A percentile compares a stretch with the other conserved stretches of the same genome.
phyloP scores from a whole-genome alignment of 345 rosid species.

The Linum usitatissimum region DNA sequence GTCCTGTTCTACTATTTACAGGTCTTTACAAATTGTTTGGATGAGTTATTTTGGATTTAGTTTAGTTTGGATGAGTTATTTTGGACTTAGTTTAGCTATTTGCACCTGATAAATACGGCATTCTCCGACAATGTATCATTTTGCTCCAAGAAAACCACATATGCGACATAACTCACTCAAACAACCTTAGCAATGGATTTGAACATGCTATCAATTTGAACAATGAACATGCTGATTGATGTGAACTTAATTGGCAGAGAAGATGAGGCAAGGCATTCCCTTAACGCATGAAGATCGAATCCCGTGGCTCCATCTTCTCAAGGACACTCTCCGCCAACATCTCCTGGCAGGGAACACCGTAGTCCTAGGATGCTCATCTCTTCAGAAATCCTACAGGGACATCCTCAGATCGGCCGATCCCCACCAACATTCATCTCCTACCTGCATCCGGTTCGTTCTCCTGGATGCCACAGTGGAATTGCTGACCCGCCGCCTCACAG shows the following conservation, averaged over 20 bases:
- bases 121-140: no score
- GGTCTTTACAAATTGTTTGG: no score
- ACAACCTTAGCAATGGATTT: no score
- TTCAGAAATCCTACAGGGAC: conserved; percentile 56
- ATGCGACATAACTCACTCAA: no score
- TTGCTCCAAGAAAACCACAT: no score
- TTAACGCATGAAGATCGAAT: conserved; percentile 64
- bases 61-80: neutral
- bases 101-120: no score
- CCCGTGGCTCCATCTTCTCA: conserved; percentile 67
- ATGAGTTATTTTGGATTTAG: neutral
- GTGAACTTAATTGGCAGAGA: conserved; percentile 28
- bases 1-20: no score
- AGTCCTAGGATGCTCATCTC: conserved; percentile 67
- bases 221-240: no score
- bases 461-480: conserved; percentile 48
- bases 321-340: conserved; percentile 30
- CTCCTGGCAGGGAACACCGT: conserved; percentile 28
- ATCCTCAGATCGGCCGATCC: conserved; percentile 60
- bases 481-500: conserved; percentile 40
- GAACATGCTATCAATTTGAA: no score
- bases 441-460: conserved; percentile 45
- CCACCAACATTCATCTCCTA: conserved; percentile 26
- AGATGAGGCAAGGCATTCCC: conserved; percentile 66
- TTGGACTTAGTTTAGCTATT: neutral